Evolutionary conservation across 2,329 filamentous ascomycete genomes (phyloP), one percentile per base, ranked within the genome.

Genomic region (Corinectria fuckeliana): DNA sequence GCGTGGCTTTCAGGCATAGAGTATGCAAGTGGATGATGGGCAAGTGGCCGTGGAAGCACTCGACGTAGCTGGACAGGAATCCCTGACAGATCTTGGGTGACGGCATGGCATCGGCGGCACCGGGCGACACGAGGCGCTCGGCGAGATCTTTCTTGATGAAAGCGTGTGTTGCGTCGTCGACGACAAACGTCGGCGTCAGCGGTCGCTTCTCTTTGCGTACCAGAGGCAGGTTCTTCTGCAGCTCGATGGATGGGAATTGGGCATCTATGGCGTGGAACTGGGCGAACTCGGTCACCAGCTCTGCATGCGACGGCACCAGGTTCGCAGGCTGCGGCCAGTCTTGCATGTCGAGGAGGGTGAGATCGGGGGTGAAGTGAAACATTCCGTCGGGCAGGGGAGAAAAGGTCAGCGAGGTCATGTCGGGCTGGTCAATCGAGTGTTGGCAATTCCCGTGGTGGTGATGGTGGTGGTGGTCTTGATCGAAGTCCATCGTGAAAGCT

Each of bases 21-120:
- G 60, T 50, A 7, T 38, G 53, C 9, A 63, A 28, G 20, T 63
- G 60, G 23, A 63, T 58, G n/a, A 63, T 51, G 3, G 44, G 60
- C 1, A 63, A 39, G 36, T 63, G 60, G 7, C 49, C 26, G 23
- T 63, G 52, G 3, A 63, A 63, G 28, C 30, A 42, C 2, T 38
- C 16, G 2, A 55, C 25, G n/a, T 63, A 63, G 39, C 53, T 57
- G 11, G 57, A 57, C 20, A 63, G 7, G 23, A 63, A 60, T 14
- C 39, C 34, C 5, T 62, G 56, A n/a, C 51, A 62, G 3, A 53
- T 13, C 11, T 56, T 62, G 1, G 30, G 47, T 1, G 56, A 16
- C 20, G 60, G 56, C 8, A 56, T 30, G 1, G 53, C 54, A 1
- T 9, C 14, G 14, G 13, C 32, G 18, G 18, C 3, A 34, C n/a